A percentile compares a stretch with the other conserved stretches of the same genome.
Evolutionary conservation across 208 protist genomes (phyloP).

Genomic region (Crithidia fasciculata): DNA sequence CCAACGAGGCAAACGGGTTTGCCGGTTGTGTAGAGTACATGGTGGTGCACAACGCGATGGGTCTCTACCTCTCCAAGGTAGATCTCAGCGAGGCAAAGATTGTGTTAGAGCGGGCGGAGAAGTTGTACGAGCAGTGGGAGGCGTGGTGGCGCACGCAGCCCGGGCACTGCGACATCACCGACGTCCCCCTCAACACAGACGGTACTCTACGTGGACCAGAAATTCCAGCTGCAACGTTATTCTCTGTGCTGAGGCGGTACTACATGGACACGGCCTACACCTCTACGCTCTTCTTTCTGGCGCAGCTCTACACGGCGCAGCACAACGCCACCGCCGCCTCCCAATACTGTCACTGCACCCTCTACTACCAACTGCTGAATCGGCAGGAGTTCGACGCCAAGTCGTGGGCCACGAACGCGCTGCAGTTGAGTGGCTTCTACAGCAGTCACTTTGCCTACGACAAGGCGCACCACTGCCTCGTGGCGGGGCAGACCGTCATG

Average conservation of each 20-base stretch:
- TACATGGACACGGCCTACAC: conserved; percentile 84
- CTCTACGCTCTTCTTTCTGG: conserved; percentile 86
- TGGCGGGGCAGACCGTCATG: conserved; percentile 83
- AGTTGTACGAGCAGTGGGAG: conserved; percentile 66
- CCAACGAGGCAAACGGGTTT: conserved; percentile 26
- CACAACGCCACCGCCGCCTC: conserved; percentile 56
- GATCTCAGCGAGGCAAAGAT: conserved; percentile 46
- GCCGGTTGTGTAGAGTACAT: conserved; percentile 62
- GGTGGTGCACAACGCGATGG: conserved; percentile 75
- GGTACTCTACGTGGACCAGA: conserved; percentile 45
- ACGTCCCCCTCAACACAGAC: conserved; percentile 51
- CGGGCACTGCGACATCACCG: conserved; percentile 37
- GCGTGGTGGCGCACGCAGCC: conserved; percentile 43
- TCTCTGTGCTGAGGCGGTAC: conserved; percentile 42
- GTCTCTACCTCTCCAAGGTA: conserved; percentile 67
- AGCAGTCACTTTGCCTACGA: conserved; percentile 68
- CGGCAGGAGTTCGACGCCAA: conserved; percentile 79
- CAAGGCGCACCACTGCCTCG: conserved; percentile 83
- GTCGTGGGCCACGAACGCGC: conserved; percentile 85
- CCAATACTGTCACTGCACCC: conserved; percentile 86
- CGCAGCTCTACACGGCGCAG: conserved; percentile 73
- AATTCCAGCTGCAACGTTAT: conserved; percentile 9
- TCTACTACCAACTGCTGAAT: conserved; percentile 83
- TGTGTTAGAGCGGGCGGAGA: conserved; percentile 68
- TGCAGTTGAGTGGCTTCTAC: conserved; percentile 88